Evolutionary conservation across 2,329 filamentous ascomycete genomes (phyloP).

Genomic region (Juglanconis sp.): DNA sequence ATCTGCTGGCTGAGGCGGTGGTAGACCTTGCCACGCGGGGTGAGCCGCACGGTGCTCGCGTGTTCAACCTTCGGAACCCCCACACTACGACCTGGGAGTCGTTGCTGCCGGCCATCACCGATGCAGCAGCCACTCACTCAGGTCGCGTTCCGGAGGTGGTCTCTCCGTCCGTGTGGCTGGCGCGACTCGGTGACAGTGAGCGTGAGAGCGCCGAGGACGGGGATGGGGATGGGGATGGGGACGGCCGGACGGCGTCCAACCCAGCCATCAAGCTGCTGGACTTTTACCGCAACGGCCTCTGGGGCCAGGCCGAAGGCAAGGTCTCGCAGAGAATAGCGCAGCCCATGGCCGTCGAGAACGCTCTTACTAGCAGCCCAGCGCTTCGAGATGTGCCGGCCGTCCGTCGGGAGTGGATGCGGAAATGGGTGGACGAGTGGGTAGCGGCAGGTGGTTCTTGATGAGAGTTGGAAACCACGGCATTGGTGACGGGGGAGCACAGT

Average conservation of each 20-base stretch:
- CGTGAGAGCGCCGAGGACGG: conserved; percentile 9
- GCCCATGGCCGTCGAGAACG: not conserved
- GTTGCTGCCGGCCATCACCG: not conserved
- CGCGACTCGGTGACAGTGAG: not conserved
- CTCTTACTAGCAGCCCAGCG: not conserved
- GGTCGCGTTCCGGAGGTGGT: not conserved
- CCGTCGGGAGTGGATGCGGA: not conserved
- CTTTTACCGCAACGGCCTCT: conserved; percentile 25
- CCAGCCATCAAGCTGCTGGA: conserved; percentile 29
- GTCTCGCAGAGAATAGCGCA: not conserved
- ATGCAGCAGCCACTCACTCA: not conserved
- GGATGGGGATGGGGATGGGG: not conserved
- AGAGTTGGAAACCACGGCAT: not conserved
- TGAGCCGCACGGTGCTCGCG: not conserved
- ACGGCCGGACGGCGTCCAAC: conserved; percentile 17
- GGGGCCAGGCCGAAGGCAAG: not conserved
- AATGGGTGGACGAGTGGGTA: not conserved
- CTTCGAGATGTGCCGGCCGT: not conserved
- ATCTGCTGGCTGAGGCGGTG: not conserved
- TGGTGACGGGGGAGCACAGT: too few relatives aligned
- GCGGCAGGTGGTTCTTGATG: not conserved
- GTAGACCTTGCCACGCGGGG: not conserved
- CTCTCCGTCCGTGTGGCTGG: not conserved
- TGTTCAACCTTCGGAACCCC: not conserved
- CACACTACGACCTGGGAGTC: not conserved